These are phyloP conservation scores for Halenospora varia DNA, from an alignment of 495 filamentous ascomycete genomes.

Conservation along the genomic window DNA sequence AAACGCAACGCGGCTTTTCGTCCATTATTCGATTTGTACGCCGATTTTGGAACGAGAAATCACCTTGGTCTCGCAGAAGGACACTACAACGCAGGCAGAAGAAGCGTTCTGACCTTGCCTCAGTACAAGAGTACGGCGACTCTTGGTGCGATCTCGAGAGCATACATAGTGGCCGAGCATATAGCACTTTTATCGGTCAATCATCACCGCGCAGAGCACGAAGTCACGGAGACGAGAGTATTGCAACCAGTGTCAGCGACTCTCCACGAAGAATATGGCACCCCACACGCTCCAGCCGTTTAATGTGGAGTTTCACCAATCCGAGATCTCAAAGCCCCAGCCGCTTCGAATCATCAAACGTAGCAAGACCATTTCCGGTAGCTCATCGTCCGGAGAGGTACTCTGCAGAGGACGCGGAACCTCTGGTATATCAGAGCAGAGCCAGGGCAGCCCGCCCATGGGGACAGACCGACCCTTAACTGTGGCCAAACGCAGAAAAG, in stretches of 20 bases:
- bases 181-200: conserved; percentile 28
- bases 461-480: conserved; percentile 19
- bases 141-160: conserved; percentile 25
- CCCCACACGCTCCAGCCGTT: conserved; percentile 21
- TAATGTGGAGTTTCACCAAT: conserved; percentile 27
- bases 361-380: conserved; percentile 21
- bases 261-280: conserved; percentile 23
- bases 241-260: neutral
- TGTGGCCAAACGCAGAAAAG: conserved; percentile 17
- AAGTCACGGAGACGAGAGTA: neutral
- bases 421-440: conserved; percentile 12
- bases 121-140: conserved; percentile 13
- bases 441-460: conserved; percentile 20
- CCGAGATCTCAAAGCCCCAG: conserved; percentile 21
- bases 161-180: conserved; percentile 13
- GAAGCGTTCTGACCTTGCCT: conserved; percentile 26
- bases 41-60: conserved; percentile 12
- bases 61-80: conserved; percentile 2
- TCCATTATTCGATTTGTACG: neutral
- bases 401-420: conserved; percentile 14
- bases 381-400: conserved; percentile 15
- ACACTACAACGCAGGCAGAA: conserved; percentile 15
- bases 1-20: conserved; percentile 21
- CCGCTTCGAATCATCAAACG: conserved; percentile 26
- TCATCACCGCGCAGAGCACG: neutral